Base-by-base conservation (phyloP, 148 eudicot genomes). In the Agrostemma githago region DNA sequence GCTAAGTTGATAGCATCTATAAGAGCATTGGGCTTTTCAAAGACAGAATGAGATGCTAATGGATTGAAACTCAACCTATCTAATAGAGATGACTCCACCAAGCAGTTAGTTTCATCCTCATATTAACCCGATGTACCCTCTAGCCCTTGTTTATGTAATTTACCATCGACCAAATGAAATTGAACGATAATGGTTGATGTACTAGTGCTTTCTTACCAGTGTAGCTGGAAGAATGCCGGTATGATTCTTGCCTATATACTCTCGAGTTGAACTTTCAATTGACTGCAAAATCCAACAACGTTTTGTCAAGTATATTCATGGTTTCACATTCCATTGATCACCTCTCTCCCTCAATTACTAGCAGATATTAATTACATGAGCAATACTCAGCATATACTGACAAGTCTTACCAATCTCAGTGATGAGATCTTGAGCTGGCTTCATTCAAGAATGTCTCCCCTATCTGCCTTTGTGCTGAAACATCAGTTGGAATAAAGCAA, bases 381-480 rank as follows among this genome's bases (percentile, higher is more conserved):
- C 8, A 66, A 61, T 39, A 43, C 34, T 60, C 56, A 20, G 34
- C 21, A 26, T 42, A 26, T 38, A 41, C 10, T 43, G 11, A 34
- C 19, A 59, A 66, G 56, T 70, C 81, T 48, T 88, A 95, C 99
- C 92, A 96, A 76, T 90, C 99, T 85, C 67, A 96, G 86, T 96
- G 99, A 79, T 96, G 99, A 75, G 99, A 96, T 89, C 96, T 84
- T 39, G 97, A 92, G 84, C 99, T 96, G 65, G 85, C 82, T 82
- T 92, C 97, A 74, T 96, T 92, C 54, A 89, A 87, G 65, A 84
- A 82, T 54, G 99, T 92, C 78, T 96, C 97, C 40, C 96, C 97
- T 72, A 83, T 90, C 85, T 92, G 99, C 79, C 99, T 89, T 82
- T 96, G 97, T 77, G 96, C 99, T 95, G 94, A 85, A 87, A 81